Base-by-base conservation (phyloP, 2,329 filamentous ascomycete genomes). In the Didymella glomerata region DNA sequence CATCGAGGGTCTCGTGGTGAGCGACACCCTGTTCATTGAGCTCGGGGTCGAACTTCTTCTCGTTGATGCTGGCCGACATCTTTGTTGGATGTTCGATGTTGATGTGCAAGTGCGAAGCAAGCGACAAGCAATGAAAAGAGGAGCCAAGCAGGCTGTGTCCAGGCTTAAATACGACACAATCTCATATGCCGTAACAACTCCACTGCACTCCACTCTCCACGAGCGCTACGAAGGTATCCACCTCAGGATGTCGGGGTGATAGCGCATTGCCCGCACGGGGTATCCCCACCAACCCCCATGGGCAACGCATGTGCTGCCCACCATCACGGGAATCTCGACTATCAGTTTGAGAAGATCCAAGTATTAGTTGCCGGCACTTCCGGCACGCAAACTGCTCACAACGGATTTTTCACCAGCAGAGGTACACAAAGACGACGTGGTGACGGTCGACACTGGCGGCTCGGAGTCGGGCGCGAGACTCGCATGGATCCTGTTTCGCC, bases 1-100 rank as follows among this genome's bases (percentile, higher is more conserved):
- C 68, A 32, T 45, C 59, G 20, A 71, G 50, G 10, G 68, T 46
- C 58, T 70, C 68, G n/a, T 61, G 53, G 7, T 63, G 54, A 8
- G 49, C 44, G 32, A 62, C 51, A 14, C 61, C 61, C 30, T 63
- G 52, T 50, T 61, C 57, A 11, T 63, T 47, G 30, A 54, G 22
- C 34, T 61, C 63, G 22, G 53, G 25, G 22, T 57, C 60, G 13
- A 24, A 10, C 41, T 59, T 62, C 36, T 53, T 51, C 18, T 58
- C 58, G 24, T 48, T 41, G 18, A 56, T 50, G 42, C 51, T 53
- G 46, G 56, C 36, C 54, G 57, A 65, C 64, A 60, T 41, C 50
- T 57, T 56, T 34, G 45, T 27, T 61, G 41, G 54, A 38, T 27
- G 27, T 54, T 46, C 40, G 28, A 16, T 30, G 25, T 50, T 28